A percentile compares a stretch with the other conserved stretches of the same genome.
These are phyloP conservation scores for Blastobotrys proliferans DNA, from an alignment of 1,139 yeast genomes.

Conservation along the genomic window DNA sequence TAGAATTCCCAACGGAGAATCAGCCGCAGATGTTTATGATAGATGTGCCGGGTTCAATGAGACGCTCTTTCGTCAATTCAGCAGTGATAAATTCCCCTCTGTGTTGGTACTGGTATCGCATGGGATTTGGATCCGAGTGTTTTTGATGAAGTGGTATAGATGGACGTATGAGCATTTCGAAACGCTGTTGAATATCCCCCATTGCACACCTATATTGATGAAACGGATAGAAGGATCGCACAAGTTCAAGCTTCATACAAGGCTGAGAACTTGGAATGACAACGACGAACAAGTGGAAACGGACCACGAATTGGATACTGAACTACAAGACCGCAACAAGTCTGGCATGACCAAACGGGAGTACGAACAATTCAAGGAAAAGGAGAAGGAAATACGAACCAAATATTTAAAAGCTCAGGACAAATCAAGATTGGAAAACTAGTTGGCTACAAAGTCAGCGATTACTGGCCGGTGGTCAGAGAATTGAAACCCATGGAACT, in stretches of 20 bases:
- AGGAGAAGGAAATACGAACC: conserved; percentile 16
- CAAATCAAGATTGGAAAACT: neutral
- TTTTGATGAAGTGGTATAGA: conserved; percentile 85
- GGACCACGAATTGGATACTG: conserved; percentile 9
- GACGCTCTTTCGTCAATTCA: conserved; percentile 75
- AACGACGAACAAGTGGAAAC: conserved; percentile 22
- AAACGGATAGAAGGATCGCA: conserved; percentile 44
- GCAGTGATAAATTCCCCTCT: conserved; percentile 59
- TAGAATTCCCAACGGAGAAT: conserved; percentile 88
- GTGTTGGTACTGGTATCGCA: conserved; percentile 83
- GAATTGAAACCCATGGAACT: conserved; percentile 42
- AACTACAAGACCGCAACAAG: too few species aligned
- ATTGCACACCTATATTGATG: conserved; percentile 79
- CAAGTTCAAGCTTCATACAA: conserved; percentile 31
- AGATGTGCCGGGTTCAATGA: conserved; percentile 87
- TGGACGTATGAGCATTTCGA: conserved; percentile 92
- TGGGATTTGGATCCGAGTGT: conserved; percentile 91
- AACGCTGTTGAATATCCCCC: conserved; percentile 72
- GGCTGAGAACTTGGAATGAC: conserved; percentile 36
- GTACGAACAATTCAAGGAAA: conserved; percentile 13
- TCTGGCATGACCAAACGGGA: conserved; percentile 10
- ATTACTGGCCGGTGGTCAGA: conserved; percentile 56
- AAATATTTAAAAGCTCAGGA: conserved; percentile 12
- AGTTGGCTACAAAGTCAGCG: conserved; percentile 40
- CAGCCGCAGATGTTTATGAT: conserved; percentile 94